These are phyloP conservation scores for Nemania diffusa DNA, from an alignment of 2,329 filamentous ascomycete species.

Conservation along the genomic window DNA sequence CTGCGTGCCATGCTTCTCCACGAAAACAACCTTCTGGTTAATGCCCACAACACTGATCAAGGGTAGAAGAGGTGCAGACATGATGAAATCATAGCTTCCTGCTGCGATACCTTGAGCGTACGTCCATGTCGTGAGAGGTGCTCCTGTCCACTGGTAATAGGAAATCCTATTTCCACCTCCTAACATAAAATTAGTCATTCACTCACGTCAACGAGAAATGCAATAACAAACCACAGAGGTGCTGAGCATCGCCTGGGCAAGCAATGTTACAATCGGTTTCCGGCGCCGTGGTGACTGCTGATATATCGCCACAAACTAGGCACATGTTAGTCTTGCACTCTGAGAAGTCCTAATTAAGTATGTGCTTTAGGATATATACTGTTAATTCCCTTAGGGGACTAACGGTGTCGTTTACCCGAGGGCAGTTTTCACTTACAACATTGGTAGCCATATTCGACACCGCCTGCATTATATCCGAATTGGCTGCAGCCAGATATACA, in stretches of 20 bases:
- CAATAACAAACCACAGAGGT: constrained; percentile 50
- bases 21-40: constrained; percentile 65
- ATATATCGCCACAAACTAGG: constrained; percentile 52
- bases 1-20: constrained; percentile 67
- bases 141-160: constrained; percentile 60
- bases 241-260: constrained; percentile 50
- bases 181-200: constrained; percentile 16
- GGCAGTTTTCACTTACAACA: constrained; percentile 48
- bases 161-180: constrained; percentile 56
- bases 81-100: constrained; percentile 64
- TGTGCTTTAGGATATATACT: neutral
- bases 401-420: no score
- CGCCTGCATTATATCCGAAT: constrained; percentile 57
- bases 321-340: constrained; percentile 2
- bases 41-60: constrained; percentile 62
- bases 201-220: neutral
- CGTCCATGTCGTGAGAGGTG: constrained; percentile 59
- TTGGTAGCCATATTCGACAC: constrained; percentile 57
- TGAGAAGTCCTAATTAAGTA: neutral
- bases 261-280: constrained; percentile 55
- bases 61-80: constrained; percentile 64
- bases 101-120: constrained; percentile 60
- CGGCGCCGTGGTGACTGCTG: constrained; percentile 45
- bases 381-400: no score
- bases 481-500: constrained; percentile 55